Evolutionary conservation across 805 yeast species (phyloP).

Genomic region (Candida vaughaniae): DNA sequence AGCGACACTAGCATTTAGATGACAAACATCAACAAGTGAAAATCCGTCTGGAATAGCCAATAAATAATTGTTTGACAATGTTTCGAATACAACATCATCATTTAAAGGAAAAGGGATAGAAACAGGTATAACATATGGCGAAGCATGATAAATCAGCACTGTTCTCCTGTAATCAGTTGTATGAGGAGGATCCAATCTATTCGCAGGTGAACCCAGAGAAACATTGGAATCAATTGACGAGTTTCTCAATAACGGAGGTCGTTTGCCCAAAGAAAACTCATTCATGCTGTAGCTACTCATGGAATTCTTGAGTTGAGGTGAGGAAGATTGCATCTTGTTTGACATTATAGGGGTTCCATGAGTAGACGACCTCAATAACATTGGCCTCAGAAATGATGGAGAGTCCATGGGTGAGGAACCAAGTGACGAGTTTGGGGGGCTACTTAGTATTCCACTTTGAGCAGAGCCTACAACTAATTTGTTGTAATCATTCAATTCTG

Average conservation of each 20-base stretch:
- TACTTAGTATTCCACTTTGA: slow-evolving; percentile 1
- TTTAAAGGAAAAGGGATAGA: slow-evolving; percentile 42
- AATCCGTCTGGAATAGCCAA: slow-evolving; percentile 48
- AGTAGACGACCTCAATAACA: slow-evolving; percentile 14
- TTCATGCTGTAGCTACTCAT: slow-evolving; percentile 7
- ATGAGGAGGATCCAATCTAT: slow-evolving; percentile 2
- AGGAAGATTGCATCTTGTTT: slow-evolving; percentile 8
- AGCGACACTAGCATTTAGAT: slow-evolving; percentile 57
- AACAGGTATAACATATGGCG: slow-evolving; percentile 42
- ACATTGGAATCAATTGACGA: slow-evolving; percentile 32
- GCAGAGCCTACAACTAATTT: slow-evolving; percentile 14
- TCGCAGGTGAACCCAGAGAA: slow-evolving; percentile 17
- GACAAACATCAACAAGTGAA: slow-evolving; percentile 53
- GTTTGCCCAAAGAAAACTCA: slow-evolving; percentile 7
- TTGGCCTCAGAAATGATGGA: slow-evolving; percentile 7
- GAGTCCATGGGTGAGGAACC: slow-evolving; percentile 11
- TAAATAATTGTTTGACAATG: slow-evolving; percentile 50
- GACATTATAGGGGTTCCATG: slow-evolving; percentile 1
- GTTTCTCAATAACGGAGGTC: slow-evolving; percentile 32
- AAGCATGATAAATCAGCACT: slow-evolving; percentile 18
- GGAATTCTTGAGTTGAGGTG: slow-evolving; percentile 17
- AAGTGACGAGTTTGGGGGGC: slow-evolving; percentile 7
- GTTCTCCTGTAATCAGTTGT: slow-evolving; percentile 7
- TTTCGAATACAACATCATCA: slow-evolving; percentile 45
- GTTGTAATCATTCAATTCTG: slow-evolving; percentile 10